A percentile compares a stretch with the other conserved stretches of the same genome.
Conservation (phyloP, 495 filamentous ascomycete genomes). For the Xylaria scruposa region DNA sequence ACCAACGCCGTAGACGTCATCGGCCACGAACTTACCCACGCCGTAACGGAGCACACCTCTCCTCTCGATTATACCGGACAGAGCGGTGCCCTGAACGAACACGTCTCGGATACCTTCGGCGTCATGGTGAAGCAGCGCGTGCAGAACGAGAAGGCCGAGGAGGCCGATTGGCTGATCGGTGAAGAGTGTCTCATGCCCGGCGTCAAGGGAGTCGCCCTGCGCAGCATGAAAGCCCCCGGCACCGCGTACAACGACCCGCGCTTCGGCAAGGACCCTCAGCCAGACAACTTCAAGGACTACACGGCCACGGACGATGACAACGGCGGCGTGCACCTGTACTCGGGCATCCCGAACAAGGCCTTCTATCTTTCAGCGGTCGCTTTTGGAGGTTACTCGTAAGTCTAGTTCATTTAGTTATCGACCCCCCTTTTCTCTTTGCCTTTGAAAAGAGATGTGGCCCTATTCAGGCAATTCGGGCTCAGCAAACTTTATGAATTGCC, state of each 20-base stretch:
- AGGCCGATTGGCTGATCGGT: conserved; percentile 61
- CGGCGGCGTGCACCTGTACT: conserved; percentile 60
- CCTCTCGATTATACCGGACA: conserved; percentile 52
- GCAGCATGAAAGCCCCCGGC: conserved; percentile 57
- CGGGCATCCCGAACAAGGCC: conserved; percentile 60
- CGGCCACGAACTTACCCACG: conserved; percentile 61
- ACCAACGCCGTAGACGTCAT: conserved; percentile 55
- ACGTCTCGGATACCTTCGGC: conserved; percentile 59
- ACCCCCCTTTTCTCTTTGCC: no score
- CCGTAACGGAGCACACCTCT: conserved; percentile 53
- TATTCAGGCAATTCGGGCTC: background rate
- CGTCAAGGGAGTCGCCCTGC: conserved; percentile 53
- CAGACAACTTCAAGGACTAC: conserved; percentile 49
- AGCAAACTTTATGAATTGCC: background rate
- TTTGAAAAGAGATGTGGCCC: background rate
- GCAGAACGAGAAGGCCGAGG: conserved; percentile 48
- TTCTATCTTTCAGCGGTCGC: conserved; percentile 54
- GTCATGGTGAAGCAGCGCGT: conserved; percentile 60
- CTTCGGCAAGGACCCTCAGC: conserved; percentile 57
- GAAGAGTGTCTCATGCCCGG: conserved; percentile 52
- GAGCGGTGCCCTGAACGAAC: conserved; percentile 60
- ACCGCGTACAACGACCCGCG: conserved; percentile 56
- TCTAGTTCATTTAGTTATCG: background rate
- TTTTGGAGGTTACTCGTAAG: conserved; percentile 54
- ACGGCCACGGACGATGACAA: conserved; percentile 46